Evolutionary conservation across 2,329 filamentous ascomycete species (phyloP).

Genomic region (Blumeriella jaapii): DNA sequence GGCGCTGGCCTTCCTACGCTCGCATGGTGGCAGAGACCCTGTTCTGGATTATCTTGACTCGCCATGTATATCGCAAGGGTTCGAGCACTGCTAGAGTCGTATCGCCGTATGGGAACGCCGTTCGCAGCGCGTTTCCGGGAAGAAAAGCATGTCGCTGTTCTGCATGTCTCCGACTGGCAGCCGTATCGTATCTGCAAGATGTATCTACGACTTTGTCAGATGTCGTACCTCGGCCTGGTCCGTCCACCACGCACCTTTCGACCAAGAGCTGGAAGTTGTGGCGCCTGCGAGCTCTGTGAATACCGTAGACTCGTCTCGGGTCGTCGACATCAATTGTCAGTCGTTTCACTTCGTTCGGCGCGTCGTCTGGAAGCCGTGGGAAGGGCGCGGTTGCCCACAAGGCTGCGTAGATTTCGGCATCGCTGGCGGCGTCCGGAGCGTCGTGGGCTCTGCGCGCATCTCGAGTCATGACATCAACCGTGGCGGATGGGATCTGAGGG

Average conservation of each 20-base stretch:
- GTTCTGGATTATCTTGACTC: conserved; percentile 65
- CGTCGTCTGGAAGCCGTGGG: conserved; percentile 46
- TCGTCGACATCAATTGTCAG: conserved; percentile 48
- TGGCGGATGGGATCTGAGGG: conserved; percentile 4
- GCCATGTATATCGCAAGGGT: conserved; percentile 72
- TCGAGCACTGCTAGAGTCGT: conserved; percentile 71
- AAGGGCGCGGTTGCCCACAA: conserved; percentile 53
- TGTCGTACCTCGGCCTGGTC: conserved; percentile 8
- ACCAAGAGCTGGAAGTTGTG: conserved; percentile 56
- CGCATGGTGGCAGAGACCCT: conserved; percentile 47
- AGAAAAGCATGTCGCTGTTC: conserved; percentile 69
- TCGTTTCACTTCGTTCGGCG: conserved; percentile 44
- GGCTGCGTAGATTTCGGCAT: conserved; percentile 35
- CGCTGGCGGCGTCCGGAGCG: conserved; percentile 14
- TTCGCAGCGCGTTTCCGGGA: conserved; percentile 57
- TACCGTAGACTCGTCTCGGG: conserved; percentile 47
- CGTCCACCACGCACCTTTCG: conserved; percentile 40
- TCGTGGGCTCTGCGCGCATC: conserved; percentile 27
- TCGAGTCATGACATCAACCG: conserved; percentile 38
- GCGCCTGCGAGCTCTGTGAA: conserved; percentile 48
- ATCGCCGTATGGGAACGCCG: conserved; percentile 61
- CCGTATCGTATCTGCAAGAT: conserved; percentile 73
- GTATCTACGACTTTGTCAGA: conserved; percentile 42
- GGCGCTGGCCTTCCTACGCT: conserved; percentile 9
- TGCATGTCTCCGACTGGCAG: conserved; percentile 58